These are phyloP conservation scores for Anastatica hierochuntica DNA, from an alignment of 345 rosid species.

Conservation along the genomic window DNA sequence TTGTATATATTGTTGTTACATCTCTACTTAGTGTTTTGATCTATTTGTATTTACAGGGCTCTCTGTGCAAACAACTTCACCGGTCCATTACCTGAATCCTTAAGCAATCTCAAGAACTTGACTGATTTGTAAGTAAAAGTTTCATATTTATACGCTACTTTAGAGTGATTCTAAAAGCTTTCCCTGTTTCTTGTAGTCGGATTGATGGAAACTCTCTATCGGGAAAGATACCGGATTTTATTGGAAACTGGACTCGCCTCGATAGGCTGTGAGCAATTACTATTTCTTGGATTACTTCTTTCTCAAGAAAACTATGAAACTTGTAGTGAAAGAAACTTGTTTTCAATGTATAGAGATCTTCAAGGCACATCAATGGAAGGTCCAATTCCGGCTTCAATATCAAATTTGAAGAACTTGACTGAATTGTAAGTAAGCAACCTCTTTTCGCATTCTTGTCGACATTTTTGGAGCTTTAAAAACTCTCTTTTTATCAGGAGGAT, in stretches of 20 bases:
- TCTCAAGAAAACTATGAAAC: not conserved
- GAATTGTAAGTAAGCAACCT: conserved; percentile 49
- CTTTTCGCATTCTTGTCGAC: too few relatives aligned
- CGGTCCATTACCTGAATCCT: conserved; percentile 64
- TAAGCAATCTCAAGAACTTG: conserved; percentile 49
- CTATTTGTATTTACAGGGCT: conserved; percentile 33
- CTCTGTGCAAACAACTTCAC: conserved; percentile 70
- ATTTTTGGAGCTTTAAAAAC: too few relatives aligned
- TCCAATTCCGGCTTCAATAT: conserved; percentile 64
- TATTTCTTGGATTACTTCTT: not conserved
- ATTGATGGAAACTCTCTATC: conserved; percentile 66
- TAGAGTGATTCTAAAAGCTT: too few relatives aligned
- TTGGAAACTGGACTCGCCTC: conserved; percentile 71
- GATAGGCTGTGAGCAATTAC: conserved; percentile 43
- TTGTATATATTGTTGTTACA: not conserved
- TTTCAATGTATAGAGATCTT: conserved; percentile 37
- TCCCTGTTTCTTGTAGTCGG: conserved; percentile 35
- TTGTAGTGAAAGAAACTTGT: not conserved
- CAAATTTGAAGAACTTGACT: conserved; percentile 37
- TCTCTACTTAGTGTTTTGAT: not conserved
- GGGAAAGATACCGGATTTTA: conserved; percentile 69
- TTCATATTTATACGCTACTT: too few relatives aligned
- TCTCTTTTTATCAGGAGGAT: conserved; percentile 41
- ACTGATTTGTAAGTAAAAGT: conserved; percentile 55
- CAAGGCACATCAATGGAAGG: conserved; percentile 87